Base-by-base conservation (phyloP, 306 rosid genomes). In the Prosopis cineraria region DNA sequence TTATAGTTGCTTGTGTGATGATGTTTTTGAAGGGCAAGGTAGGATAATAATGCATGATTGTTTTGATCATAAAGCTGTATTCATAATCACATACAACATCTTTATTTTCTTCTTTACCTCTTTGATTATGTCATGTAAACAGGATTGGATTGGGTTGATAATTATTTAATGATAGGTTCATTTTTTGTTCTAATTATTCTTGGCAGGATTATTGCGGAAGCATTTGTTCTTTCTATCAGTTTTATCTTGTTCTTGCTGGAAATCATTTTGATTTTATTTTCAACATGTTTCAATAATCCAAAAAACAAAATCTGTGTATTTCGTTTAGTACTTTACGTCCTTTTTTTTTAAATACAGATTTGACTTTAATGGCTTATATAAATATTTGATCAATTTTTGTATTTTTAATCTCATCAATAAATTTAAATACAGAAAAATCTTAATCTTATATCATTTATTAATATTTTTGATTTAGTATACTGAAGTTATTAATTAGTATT, bases 11-110 rank as follows among this genome's bases (percentile, higher is more conserved):
- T 19, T 3, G 66, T 2, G 66, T 62, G 22, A 11, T 34, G 16
- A 31, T 43, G 19, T 52, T 80, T 60, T 74, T 74, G 64, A 41
- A 37, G 81, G 67, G 80, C 68, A 65, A 79, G 41, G 60, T 39
- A 52, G 75, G 44, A 63, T 29, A 40, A 8, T 77, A 63, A 5
- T 82, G 65, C 48, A 37, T 65, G 33, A 13, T 77, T 52, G 55
- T 39, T 77, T 77, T 72, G 66, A 72, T 72, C 73, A 69, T 62
- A 84, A 31, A 63, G 65, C 41, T 76, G 40, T 85, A 62, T 72
- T 77, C 85, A 44, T 69, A 47, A 58, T 77, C 72, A 62, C 36
- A 34, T 22, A 71, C 43, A 22, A 67, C 79, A 53, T 71, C 16
- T 43, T 70, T 9, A 17, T 44, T 29, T 11, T 39, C 48, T 64